These are phyloP conservation scores for Pleurotus tuber-regium DNA, from an alignment of 768 basidiomycete species.

Conservation along the genomic window DNA sequence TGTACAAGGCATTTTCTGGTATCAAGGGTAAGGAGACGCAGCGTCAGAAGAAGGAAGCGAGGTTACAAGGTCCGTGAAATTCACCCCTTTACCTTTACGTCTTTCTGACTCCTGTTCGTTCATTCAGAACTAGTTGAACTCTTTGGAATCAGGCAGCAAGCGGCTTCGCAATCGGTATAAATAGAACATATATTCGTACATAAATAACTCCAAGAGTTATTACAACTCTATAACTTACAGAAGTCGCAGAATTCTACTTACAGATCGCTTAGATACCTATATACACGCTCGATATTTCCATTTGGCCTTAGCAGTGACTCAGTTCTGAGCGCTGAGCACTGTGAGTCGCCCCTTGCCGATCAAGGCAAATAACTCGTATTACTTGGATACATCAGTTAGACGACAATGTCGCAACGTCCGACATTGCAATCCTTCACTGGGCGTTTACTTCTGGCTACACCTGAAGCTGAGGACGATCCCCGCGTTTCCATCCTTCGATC, in stretches of 20 bases:
- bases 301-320: too few species aligned
- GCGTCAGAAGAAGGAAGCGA: constrained; percentile 75
- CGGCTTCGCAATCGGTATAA: constrained; percentile 8
- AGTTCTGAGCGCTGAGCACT: too few species aligned
- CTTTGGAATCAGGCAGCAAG: constrained; percentile 42
- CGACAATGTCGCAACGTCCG: neutral
- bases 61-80: constrained; percentile 74
- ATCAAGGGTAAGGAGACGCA: constrained; percentile 73
- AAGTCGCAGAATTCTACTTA: too few species aligned
- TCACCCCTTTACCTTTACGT: neutral
- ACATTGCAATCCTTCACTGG: constrained; percentile 27
- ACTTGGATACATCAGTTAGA: too few species aligned
- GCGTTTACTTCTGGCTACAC: constrained; percentile 32
- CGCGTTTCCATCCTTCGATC: constrained; percentile 31
- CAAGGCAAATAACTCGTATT: too few species aligned
- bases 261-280: too few species aligned
- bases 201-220: too few species aligned
- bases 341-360: neutral
- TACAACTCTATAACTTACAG: too few species aligned
- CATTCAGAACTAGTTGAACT: constrained; percentile 57
- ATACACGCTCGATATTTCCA: too few species aligned
- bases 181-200: too few species aligned
- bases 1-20: constrained; percentile 76
- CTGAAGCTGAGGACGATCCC: constrained; percentile 33
- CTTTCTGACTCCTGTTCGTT: neutral